Conservation (phyloP, 306 rosid species). For the Prunus kanzakura region DNA sequence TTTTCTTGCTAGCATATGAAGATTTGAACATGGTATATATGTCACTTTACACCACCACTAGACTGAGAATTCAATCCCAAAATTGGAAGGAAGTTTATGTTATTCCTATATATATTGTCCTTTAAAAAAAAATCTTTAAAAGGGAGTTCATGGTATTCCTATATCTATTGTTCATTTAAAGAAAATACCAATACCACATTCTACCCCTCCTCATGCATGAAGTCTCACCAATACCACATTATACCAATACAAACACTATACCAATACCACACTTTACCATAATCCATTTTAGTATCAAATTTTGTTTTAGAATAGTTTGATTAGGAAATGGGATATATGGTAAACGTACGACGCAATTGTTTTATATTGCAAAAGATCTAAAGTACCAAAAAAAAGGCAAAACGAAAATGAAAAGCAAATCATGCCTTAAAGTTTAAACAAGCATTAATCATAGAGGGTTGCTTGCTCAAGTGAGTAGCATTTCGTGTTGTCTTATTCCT, state of each 20-base stretch:
- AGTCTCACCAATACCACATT: too few relatives aligned
- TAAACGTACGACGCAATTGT: background rate
- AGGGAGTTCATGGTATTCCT: too few relatives aligned
- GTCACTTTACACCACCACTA: background rate
- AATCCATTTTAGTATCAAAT: too few relatives aligned
- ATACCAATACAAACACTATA: too few relatives aligned
- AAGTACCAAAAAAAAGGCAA: background rate
- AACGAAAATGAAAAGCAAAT: background rate
- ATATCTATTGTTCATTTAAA: too few relatives aligned
- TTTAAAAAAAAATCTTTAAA: too few relatives aligned
- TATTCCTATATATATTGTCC: too few relatives aligned
- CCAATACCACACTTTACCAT: too few relatives aligned
- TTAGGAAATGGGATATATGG: background rate
- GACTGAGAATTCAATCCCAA: background rate
- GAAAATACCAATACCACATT: too few relatives aligned
- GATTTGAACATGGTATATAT: background rate
- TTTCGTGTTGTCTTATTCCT: background rate
- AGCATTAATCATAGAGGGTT: background rate
- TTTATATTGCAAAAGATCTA: too few relatives aligned
- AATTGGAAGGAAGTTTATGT: background rate
- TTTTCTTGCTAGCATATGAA: background rate
- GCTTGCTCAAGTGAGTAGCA: background rate
- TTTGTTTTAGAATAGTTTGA: background rate
- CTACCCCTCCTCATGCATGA: too few relatives aligned
- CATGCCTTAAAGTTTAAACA: background rate